Percentiles rank a stretch among this genome's conserved stretches.
Conservation (phyloP, 805 yeast species). For the Ogataea glucozyma region DNA sequence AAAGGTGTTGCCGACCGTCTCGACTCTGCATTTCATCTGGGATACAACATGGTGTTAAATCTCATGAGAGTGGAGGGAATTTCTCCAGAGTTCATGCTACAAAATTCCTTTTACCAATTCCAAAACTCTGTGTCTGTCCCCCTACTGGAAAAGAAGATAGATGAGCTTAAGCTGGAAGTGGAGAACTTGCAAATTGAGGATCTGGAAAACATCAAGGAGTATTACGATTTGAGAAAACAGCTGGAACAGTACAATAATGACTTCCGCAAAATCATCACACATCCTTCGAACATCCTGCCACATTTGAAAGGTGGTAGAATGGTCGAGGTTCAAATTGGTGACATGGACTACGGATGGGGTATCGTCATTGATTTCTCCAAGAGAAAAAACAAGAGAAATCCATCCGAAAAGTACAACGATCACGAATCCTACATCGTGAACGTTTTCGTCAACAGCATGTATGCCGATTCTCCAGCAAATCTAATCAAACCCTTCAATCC, state of each 20-base stretch:
- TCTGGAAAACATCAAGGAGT: conserved; percentile 72
- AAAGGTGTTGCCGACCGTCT: conserved; percentile 98
- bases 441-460: conserved; percentile 78
- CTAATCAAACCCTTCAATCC: conserved; percentile 78
- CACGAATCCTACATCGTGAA: conserved; percentile 89
- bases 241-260: conserved; percentile 71
- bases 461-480: conserved; percentile 80
- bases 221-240: conserved; percentile 77
- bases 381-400: conserved; percentile 58
- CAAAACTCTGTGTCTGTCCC: conserved; percentile 94
- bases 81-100: conserved; percentile 96
- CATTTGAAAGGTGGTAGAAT: conserved; percentile 90
- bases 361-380: conserved; percentile 77
- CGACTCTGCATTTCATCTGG: conserved; percentile 96
- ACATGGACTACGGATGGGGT: conserved; percentile 92
- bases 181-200: conserved; percentile 64
- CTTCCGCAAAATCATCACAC: conserved; percentile 78
- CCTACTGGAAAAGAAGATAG: conserved; percentile 64
- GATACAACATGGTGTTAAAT: conserved; percentile 95
- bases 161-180: conserved; percentile 51
- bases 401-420: conserved; percentile 62
- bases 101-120: conserved; percentile 90
- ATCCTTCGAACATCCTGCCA: conserved; percentile 83
- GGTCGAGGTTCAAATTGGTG: conserved; percentile 61
- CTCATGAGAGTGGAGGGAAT: conserved; percentile 97